Evolutionary conservation across 1,284 basidiomycete species (phyloP).

Genomic region (Salmacisia buchloeana): DNA sequence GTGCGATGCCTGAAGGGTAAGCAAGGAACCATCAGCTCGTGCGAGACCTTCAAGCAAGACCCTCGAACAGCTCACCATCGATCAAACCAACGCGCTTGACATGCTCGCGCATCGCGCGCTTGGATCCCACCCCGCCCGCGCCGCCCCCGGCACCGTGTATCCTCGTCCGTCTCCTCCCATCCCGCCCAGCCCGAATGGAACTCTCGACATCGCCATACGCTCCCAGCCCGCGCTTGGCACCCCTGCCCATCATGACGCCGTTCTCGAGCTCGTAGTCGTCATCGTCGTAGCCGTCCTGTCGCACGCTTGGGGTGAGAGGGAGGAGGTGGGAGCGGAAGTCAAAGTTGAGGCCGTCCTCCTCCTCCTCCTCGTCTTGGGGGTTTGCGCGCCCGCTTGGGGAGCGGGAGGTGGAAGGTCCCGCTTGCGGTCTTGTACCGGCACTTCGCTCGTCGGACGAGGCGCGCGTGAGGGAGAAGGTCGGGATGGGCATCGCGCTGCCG

Average conservation of each 20-base stretch:
- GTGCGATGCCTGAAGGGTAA: conserved; percentile 26
- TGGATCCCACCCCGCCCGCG: conserved; percentile 1
- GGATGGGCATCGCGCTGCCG: neutral
- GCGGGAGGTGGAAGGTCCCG: conserved; percentile 31
- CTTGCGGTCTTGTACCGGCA: conserved; percentile 3
- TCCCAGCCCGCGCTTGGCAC: neutral
- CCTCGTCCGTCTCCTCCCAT: neutral
- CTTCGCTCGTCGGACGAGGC: conserved; percentile 12
- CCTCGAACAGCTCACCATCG: conserved; percentile 16
- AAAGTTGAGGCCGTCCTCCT: conserved; percentile 16
- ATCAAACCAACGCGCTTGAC: conserved; percentile 5
- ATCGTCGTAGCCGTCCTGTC: neutral
- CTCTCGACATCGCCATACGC: conserved; percentile 29
- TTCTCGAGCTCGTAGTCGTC: neutral
- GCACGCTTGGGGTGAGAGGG: neutral
- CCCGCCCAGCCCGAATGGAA: conserved; percentile 9
- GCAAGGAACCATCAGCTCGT: conserved; percentile 17
- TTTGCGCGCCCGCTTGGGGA: conserved; percentile 24
- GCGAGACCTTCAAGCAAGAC: neutral
- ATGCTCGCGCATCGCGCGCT: conserved; percentile 9
- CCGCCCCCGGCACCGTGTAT: conserved; percentile 5
- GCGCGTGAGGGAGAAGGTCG: conserved; percentile 5
- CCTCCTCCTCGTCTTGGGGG: conserved; percentile 24
- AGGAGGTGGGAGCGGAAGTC: neutral
- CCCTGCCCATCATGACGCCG: no score